Conservation (phyloP, 495 filamentous ascomycete species). For the Xylaria bambusicola region DNA sequence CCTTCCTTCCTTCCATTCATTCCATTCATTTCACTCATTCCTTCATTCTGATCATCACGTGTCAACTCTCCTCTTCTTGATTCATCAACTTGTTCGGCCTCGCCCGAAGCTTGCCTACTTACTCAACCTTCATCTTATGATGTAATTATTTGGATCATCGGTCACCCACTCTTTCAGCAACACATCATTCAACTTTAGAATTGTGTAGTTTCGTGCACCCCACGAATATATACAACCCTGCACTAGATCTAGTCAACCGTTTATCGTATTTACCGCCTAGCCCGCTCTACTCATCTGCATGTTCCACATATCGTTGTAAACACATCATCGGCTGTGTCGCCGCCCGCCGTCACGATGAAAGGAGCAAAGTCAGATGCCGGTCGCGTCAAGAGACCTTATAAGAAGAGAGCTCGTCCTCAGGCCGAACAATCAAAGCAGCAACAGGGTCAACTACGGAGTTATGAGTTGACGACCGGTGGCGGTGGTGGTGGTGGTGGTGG, state of each 20-base stretch:
- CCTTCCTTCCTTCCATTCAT: neutral
- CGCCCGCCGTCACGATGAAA: constrained; percentile 11
- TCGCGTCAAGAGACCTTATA: constrained; percentile 15
- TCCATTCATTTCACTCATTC: neutral
- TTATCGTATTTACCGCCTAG: neutral
- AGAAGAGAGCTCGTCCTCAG: constrained; percentile 13
- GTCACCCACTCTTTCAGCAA: neutral
- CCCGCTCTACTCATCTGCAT: constrained; percentile 1
- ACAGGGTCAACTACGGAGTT: neutral
- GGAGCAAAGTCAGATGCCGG: constrained; percentile 12
- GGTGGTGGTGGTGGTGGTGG: too few relatives aligned
- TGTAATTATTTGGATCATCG: too few relatives aligned
- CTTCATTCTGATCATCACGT: neutral
- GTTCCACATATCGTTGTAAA: constrained; percentile 12
- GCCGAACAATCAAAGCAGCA: neutral
- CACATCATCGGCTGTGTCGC: neutral
- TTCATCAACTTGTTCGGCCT: too few relatives aligned
- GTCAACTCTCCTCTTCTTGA: neutral
- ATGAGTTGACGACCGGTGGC: neutral
- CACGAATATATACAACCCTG: neutral
- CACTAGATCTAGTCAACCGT: neutral
- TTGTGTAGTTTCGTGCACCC: constrained; percentile 5
- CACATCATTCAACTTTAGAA: neutral
- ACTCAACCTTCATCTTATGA: too few relatives aligned
- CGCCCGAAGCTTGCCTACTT: too few relatives aligned